Base-by-base conservation (phyloP, 176 grass and related monocot species). In the Lolium multiflorum region DNA sequence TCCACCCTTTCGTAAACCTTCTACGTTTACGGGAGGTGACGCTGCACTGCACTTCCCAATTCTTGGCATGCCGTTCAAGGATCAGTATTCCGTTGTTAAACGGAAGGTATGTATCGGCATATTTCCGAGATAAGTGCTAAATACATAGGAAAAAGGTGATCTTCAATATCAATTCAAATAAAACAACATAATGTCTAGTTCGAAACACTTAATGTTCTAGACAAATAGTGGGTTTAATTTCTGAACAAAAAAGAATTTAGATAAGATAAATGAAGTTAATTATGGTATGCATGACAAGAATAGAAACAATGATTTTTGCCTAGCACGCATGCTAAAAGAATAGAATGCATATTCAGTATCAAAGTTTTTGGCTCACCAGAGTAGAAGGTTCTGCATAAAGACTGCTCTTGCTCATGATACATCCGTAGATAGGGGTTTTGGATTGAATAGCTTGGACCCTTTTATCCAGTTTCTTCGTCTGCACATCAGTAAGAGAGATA, bases 61-160 rank as follows among this genome's bases (percentile, higher is more conserved):
- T 74, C 71, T 74, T 74, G 71, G 21, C 71, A 74, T 74, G 46
- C 0, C 4, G 13, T 5, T 74, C 20, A 1, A 74, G 71, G 46
- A 48, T 25, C 5, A 74, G 5, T 14, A 25, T 81, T 73, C 74
- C 41, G 7, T 72, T 16, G 54, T 62, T 15, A 8, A 15, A 37
- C 50, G 55, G 85, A 73, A 87, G 67, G 49, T 81, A 87, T 24
- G 24, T 9, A 16, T 39, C 6, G 26, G 77, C 66, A 50, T 81
- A 81, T 21, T 74, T 61, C 17, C 5, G 35, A 6, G 22, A 47
- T 35, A 87, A 37, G 6, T 47, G 6, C 77, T 87, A 11, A 41
- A 11, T 22, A 22, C 10, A 18, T n/a, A 74, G 14, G 17, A 48
- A 60, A 60, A 38, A 25, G 8, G 13, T 1, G 1, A 55, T 74